Evolutionary conservation across 1,284 basidiomycete genomes (phyloP).

Genomic region (Golubevia pallescens): DNA sequence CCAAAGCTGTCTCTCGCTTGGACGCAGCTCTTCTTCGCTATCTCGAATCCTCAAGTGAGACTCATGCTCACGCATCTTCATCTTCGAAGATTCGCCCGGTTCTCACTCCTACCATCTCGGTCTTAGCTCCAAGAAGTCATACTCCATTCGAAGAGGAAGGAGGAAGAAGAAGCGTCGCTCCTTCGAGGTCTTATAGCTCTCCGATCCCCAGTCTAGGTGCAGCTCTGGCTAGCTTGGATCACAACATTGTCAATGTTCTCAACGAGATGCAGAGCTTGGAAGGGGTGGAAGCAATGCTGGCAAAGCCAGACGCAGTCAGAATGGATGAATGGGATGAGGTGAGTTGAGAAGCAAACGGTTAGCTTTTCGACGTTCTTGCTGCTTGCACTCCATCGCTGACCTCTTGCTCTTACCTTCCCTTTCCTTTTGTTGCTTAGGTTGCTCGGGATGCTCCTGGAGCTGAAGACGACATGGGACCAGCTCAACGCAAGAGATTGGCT

Average conservation of each 20-base stretch:
- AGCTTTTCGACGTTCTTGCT: neutral
- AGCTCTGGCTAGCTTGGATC: slow-evolving; percentile 73
- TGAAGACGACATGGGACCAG: slow-evolving; percentile 21
- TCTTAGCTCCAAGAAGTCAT: slow-evolving; percentile 24
- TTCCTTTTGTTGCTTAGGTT: slow-evolving; percentile 16
- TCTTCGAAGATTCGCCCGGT: slow-evolving; percentile 5
- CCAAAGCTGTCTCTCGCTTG: slow-evolving; percentile 18
- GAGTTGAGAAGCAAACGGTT: slow-evolving; percentile 19
- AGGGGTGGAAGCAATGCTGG: slow-evolving; percentile 75
- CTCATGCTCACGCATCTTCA: slow-evolving; percentile 12
- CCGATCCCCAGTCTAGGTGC: slow-evolving; percentile 80
- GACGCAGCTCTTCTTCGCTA: slow-evolving; percentile 7
- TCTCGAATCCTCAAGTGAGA: slow-evolving; percentile 6
- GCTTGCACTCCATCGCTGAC: neutral
- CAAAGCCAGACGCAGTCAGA: slow-evolving; percentile 73
- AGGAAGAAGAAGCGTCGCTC: slow-evolving; percentile 14
- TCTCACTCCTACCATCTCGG: slow-evolving; percentile 36
- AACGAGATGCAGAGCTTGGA: slow-evolving; percentile 72
- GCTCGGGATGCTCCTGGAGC: slow-evolving; percentile 30
- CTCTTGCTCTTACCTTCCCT: neutral
- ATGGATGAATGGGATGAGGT: slow-evolving; percentile 78
- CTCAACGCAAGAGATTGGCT: slow-evolving; percentile 66
- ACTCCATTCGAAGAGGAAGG: slow-evolving; percentile 12
- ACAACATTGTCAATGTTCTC: slow-evolving; percentile 72
- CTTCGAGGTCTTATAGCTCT: slow-evolving; percentile 65